Conservation (phyloP, 2,329 filamentous ascomycete genomes). For the Chaetomium olivaceum region DNA sequence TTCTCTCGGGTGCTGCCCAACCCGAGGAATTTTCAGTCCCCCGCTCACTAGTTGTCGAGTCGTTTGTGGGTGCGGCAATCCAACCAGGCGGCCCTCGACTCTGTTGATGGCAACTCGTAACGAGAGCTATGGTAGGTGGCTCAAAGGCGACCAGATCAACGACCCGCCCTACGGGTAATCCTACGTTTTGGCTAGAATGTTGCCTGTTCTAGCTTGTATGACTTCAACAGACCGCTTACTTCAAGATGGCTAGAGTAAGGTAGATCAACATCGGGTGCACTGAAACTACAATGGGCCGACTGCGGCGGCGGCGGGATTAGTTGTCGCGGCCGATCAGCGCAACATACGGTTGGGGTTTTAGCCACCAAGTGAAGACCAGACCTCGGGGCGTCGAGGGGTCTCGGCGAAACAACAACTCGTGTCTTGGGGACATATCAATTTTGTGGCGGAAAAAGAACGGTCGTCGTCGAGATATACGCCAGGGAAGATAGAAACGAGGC, state of each 20-base stretch:
- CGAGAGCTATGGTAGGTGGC: not conserved
- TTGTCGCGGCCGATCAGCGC: slow-evolving; percentile 6
- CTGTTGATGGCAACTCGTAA: not conserved
- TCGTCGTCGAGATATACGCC: not conserved
- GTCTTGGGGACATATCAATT: not conserved
- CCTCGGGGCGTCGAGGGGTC: not conserved
- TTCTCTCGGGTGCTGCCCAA: not conserved
- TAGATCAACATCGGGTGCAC: not conserved
- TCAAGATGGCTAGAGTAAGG: not conserved
- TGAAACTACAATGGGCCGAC: not conserved
- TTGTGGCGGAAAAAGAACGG: not conserved
- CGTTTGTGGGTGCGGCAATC: not conserved
- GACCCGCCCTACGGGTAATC: not conserved
- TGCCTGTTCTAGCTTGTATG: not conserved
- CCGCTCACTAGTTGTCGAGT: not conserved
- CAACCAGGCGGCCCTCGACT: not conserved
- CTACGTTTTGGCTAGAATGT: not conserved
- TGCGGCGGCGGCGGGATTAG: not conserved
- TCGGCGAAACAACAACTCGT: slow-evolving; percentile 1
- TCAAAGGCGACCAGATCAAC: not conserved
- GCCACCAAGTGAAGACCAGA: not conserved
- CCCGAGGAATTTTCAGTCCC: not conserved
- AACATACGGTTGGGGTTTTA: not conserved
- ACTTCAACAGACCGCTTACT: not conserved
- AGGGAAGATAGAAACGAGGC: not conserved